Base-by-base conservation (phyloP, 2,329 filamentous ascomycete genomes). In the Pyrenophora teres region DNA sequence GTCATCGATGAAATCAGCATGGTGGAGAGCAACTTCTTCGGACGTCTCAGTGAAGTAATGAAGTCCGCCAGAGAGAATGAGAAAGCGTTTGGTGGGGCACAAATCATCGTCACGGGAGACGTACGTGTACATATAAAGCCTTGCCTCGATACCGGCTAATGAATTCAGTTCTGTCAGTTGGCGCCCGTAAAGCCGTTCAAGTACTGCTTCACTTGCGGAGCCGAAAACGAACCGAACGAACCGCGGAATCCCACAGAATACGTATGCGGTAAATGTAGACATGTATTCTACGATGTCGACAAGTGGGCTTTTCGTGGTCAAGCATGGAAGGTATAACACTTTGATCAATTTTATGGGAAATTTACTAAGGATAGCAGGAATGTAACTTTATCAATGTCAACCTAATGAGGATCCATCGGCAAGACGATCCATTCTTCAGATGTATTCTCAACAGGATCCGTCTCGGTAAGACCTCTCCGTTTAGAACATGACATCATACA, bases 1-100 rank as follows among this genome's bases (percentile, higher is more conserved):
- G 77, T 88, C 16, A 83, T 88, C 16, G 84, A 87, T 59, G 85
- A 88, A 65, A 82, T 88, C 51, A 84, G 80, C 56, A 88, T 88
- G 84, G 76, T 87, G 0, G 82, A 85, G 40, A 83, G 79, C 46
- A 64, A 77, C 12, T 74, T 79, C 43, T 79, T 86, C 27, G 78
- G 81, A 50, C 76, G 82, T 6, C 68, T 63, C 4, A 80, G 83
- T 47, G 65, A 59, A 3, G 63, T 83, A 2, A 76, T 79, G 71
- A 80, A 81, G 52, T 65, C 54, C 19, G 44, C 36, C 3, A 50
- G 49, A 16, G 39, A 41, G n/a, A 43, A 38, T 0, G 57, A 48
- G 6, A 32, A 40, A 10, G 60, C 73, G 2, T 79, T 78, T 47
- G 77, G 77, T 1, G 82, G 82, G 1, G 75, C 81, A 4, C 83